A percentile compares a stretch with the other conserved stretches of the same genome.
Evolutionary conservation across 2,329 filamentous ascomycete genomes (phyloP).

Genomic region (Sclerotinia minor): DNA sequence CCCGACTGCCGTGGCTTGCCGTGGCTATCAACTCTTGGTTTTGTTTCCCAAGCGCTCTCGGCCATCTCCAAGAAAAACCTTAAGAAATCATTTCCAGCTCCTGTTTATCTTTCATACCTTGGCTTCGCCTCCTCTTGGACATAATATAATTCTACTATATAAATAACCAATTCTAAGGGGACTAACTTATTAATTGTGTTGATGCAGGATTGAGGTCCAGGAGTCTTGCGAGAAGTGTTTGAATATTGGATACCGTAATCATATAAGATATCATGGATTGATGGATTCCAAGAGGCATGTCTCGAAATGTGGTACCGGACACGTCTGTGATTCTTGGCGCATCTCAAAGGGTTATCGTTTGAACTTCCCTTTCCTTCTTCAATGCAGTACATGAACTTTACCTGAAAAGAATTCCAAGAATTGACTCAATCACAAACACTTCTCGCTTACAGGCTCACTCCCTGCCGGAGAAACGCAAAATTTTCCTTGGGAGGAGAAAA

Average conservation of each 20-base stretch:
- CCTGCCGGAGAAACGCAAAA: background rate
- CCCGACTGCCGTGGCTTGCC: slow-evolving; percentile 2
- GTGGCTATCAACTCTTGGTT: slow-evolving; percentile 9
- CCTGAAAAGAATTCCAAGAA: background rate
- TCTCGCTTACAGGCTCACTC: background rate
- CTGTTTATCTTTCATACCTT: background rate
- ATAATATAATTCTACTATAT: background rate
- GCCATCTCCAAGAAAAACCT: slow-evolving; percentile 1
- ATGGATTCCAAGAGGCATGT: background rate
- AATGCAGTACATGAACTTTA: background rate
- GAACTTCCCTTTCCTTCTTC: background rate
- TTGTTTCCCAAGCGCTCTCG: slow-evolving; percentile 5
- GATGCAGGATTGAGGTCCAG: background rate
- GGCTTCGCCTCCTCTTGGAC: background rate
- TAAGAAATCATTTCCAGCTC: background rate
- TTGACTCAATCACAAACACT: background rate
- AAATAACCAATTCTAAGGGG: background rate
- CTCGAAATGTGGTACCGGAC: background rate
- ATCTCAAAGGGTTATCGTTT: background rate
- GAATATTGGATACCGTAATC: background rate
- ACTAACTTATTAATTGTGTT: background rate
- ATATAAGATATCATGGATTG: background rate
- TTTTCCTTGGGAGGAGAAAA: background rate
- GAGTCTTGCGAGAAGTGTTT: background rate
- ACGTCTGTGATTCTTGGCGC: background rate